Evolutionary conservation across 2,329 filamentous ascomycete genomes (phyloP).

Genomic region (Claviceps sp.): DNA sequence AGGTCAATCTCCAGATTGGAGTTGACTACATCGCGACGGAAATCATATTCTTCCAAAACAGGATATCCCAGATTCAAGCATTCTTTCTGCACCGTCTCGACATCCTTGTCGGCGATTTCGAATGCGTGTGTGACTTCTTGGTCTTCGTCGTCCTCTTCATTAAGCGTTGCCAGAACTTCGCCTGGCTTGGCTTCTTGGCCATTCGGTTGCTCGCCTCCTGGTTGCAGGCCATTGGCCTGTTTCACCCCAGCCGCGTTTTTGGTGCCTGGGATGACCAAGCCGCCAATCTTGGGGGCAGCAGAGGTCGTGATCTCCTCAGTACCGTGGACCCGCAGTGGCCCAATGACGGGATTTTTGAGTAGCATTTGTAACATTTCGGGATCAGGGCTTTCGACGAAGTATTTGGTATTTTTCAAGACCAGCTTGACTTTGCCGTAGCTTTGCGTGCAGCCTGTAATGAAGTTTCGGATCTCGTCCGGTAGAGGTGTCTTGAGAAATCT

Average conservation of each 20-base stretch:
- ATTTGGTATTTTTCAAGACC: conserved; percentile 86
- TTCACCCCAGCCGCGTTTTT: conserved; percentile 82
- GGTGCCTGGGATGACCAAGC: conserved; percentile 84
- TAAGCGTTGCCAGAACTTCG: conserved; percentile 57
- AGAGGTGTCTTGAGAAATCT: conserved; percentile 79
- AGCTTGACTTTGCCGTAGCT: conserved; percentile 94
- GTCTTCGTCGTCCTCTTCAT: conserved; percentile 82
- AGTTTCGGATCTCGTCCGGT: conserved; percentile 65
- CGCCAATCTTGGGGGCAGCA: conserved; percentile 73
- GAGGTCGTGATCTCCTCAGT: conserved; percentile 62
- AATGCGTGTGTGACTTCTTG: conserved; percentile 85
- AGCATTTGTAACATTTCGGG: conserved; percentile 73
- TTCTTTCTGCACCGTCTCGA: conserved; percentile 78
- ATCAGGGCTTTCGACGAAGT: conserved; percentile 87
- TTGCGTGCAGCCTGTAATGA: conserved; percentile 67
- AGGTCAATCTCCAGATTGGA: conserved; percentile 89
- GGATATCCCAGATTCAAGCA: conserved; percentile 79
- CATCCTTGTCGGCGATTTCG: conserved; percentile 69
- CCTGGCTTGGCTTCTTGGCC: conserved; percentile 43
- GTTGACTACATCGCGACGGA: conserved; percentile 79
- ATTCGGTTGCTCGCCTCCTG: conserved; percentile 23
- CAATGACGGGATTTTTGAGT: conserved; percentile 74
- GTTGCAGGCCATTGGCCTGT: conserved; percentile 42
- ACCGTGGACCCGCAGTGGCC: conserved; percentile 62
- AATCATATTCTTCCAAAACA: conserved; percentile 93